A percentile compares a stretch with the other conserved stretches of the same genome.
These are phyloP conservation scores for Akanthomyces muscarius DNA, from an alignment of 2,329 filamentous ascomycete species.

Conservation along the genomic window DNA sequence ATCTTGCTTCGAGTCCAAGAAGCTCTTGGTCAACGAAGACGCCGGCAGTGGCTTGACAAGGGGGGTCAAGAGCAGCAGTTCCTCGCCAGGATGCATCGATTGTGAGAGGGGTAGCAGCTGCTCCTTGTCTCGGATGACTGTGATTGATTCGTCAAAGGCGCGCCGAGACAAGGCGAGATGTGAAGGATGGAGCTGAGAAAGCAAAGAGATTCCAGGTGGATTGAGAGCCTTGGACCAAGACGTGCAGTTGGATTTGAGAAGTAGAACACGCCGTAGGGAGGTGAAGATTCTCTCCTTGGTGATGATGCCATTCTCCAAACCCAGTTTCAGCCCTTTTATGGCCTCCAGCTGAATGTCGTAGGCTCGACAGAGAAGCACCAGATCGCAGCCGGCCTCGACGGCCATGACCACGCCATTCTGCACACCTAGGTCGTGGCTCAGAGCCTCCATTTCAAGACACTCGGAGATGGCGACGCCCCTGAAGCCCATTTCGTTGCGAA, in stretches of 20 bases:
- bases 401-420: constrained; percentile 97
- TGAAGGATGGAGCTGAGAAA: constrained; percentile 76
- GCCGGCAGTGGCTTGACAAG: constrained; percentile 89
- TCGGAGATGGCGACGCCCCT: constrained; percentile 91
- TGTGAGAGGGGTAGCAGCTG: constrained; percentile 77
- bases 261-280: constrained; percentile 73
- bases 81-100: constrained; percentile 78
- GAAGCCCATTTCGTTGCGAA: constrained; percentile 86
- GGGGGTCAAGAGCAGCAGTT: constrained; percentile 83
- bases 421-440: constrained; percentile 95
- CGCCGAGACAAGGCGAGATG: constrained; percentile 77
- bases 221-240: constrained; percentile 91
- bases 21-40: constrained; percentile 72
- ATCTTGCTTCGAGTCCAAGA: constrained; percentile 52
- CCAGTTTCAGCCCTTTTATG: constrained; percentile 82
- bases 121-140: constrained; percentile 85
- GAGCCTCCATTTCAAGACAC: constrained; percentile 92
- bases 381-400: constrained; percentile 90
- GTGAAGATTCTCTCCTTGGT: constrained; percentile 73
- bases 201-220: constrained; percentile 70
- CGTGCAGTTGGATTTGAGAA: constrained; percentile 79
- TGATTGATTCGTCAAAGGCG: constrained; percentile 90
- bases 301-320: constrained; percentile 87
- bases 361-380: constrained; percentile 82
- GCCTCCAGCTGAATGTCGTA: constrained; percentile 88